Evolutionary conservation across 257 asterid genomes (phyloP).

Genomic region (Solanum chilense): DNA sequence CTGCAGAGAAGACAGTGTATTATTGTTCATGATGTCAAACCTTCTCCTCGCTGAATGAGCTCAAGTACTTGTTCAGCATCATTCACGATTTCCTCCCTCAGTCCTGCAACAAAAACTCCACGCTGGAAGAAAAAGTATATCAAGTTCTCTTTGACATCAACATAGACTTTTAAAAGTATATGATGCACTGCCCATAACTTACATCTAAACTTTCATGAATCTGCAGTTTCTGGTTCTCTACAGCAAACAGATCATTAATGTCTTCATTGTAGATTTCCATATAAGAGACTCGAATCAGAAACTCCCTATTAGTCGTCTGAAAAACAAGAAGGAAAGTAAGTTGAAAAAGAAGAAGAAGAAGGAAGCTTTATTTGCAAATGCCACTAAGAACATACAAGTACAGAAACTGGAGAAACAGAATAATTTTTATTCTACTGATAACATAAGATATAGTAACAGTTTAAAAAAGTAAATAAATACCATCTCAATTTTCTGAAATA

Average conservation of each 20-base stretch:
- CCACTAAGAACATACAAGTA: background rate
- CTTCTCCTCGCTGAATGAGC: slow-evolving; percentile 91
- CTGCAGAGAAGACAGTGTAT: background rate
- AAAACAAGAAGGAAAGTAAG: slow-evolving; percentile 3
- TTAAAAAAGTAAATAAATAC: slow-evolving; percentile 17
- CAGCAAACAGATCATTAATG: slow-evolving; percentile 82
- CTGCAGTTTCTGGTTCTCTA: slow-evolving; percentile 82
- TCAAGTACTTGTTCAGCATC: slow-evolving; percentile 78
- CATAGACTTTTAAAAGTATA: background rate
- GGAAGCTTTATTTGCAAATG: background rate
- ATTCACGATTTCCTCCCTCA: slow-evolving; percentile 88
- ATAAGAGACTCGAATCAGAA: slow-evolving; percentile 87
- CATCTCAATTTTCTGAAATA: slow-evolving; percentile 57
- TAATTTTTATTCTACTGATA: background rate
- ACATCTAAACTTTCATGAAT: slow-evolving; percentile 99
- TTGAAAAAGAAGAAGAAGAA: background rate
- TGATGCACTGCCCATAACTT: slow-evolving; percentile 4
- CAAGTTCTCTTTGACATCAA: background rate
- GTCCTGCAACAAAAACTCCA: slow-evolving; percentile 97
- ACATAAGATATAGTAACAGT: background rate
- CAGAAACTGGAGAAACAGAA: background rate
- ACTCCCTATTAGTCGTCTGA: slow-evolving; percentile 74
- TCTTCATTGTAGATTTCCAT: slow-evolving; percentile 98
- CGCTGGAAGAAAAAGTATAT: slow-evolving; percentile 40
- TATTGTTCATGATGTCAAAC: slow-evolving; percentile 25